Conservation (phyloP, 2,329 filamentous ascomycete genomes). For the Cucurbitaria berberidis region DNA sequence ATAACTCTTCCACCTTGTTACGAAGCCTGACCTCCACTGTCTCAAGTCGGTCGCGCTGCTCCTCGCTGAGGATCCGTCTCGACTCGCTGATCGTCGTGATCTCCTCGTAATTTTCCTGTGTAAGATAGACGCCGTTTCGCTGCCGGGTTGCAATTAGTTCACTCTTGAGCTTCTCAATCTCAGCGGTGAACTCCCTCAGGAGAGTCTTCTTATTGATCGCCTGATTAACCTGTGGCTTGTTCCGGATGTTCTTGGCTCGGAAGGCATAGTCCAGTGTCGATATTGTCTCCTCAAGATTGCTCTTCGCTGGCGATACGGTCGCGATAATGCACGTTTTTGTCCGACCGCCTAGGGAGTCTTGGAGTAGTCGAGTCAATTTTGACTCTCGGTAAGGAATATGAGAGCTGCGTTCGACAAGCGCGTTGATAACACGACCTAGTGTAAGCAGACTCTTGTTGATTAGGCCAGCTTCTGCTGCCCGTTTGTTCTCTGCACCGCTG, state of each 20-base stretch:
- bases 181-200: slow-evolving; percentile 83
- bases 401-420: slow-evolving; percentile 83
- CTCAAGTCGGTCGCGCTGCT: slow-evolving; percentile 90
- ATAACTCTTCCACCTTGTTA: slow-evolving; percentile 93
- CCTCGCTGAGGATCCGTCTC: slow-evolving; percentile 85
- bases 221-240: slow-evolving; percentile 95
- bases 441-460: slow-evolving; percentile 99
- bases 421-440: slow-evolving; percentile 95
- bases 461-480: slow-evolving; percentile 90
- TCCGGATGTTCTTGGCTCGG: slow-evolving; percentile 96
- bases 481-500: slow-evolving; percentile 97
- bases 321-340: slow-evolving; percentile 99
- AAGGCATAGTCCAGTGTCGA: slow-evolving; percentile 98
- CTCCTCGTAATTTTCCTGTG: slow-evolving; percentile 87
- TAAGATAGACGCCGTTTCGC: slow-evolving; percentile 92
- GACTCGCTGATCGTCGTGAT: slow-evolving; percentile 93
- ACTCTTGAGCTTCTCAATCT: slow-evolving; percentile 93
- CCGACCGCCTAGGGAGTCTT: slow-evolving; percentile 93
- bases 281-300: slow-evolving; percentile 96
- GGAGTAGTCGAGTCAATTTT: slow-evolving; percentile 89
- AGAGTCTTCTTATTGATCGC: slow-evolving; percentile 92
- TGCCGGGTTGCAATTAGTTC: slow-evolving; percentile 92
- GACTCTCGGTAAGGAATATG: slow-evolving; percentile 96
- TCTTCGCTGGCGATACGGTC: slow-evolving; percentile 91
- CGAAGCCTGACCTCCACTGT: slow-evolving; percentile 88